These are phyloP conservation scores for Coemansia sp. DNA, from an alignment of 192 early-diverging fungal species.

Conservation along the genomic window DNA sequence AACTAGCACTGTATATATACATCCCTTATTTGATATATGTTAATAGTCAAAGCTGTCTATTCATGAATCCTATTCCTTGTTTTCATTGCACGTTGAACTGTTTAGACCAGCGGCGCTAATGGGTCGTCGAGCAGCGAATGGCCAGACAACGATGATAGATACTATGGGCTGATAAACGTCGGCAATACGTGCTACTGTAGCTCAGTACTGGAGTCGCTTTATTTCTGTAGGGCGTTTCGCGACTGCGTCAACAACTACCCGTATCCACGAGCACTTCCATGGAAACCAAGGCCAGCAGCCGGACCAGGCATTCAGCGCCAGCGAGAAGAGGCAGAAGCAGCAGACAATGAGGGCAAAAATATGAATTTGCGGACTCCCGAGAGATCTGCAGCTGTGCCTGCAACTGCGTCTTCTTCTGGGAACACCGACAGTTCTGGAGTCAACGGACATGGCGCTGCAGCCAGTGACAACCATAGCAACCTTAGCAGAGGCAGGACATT, in stretches of 20 bases:
- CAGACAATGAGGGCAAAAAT: not conserved
- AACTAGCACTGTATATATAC: too few relatives aligned
- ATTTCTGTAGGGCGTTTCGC: conserved; percentile 92
- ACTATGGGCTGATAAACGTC: conserved; percentile 92
- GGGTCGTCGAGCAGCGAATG: conserved; percentile 33
- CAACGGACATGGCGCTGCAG: not conserved
- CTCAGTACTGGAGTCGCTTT: conserved; percentile 94
- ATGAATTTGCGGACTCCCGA: conserved; percentile 1
- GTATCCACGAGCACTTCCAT: conserved; percentile 49
- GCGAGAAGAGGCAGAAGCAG: not conserved
- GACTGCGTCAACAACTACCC: conserved; percentile 85
- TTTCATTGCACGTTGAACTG: not conserved
- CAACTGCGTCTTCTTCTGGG: not conserved
- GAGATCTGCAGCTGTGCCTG: conserved; percentile 2
- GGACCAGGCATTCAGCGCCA: not conserved
- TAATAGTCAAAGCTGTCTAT: not conserved
- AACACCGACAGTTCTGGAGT: not conserved
- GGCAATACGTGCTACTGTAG: conserved; percentile 80
- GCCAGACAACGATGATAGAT: conserved; percentile 72
- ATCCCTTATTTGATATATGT: not conserved
- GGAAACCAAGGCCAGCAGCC: not conserved
- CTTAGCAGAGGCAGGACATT: conserved; percentile 21
- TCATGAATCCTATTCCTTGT: not conserved
- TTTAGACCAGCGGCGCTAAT: conserved; percentile 29
- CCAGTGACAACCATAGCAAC: conserved; percentile 10